Percentiles rank a stretch among this genome's conserved stretches.
Evolutionary conservation across 441 rosid genomes (phyloP).

Genomic region (Aleurites moluccanus): DNA sequence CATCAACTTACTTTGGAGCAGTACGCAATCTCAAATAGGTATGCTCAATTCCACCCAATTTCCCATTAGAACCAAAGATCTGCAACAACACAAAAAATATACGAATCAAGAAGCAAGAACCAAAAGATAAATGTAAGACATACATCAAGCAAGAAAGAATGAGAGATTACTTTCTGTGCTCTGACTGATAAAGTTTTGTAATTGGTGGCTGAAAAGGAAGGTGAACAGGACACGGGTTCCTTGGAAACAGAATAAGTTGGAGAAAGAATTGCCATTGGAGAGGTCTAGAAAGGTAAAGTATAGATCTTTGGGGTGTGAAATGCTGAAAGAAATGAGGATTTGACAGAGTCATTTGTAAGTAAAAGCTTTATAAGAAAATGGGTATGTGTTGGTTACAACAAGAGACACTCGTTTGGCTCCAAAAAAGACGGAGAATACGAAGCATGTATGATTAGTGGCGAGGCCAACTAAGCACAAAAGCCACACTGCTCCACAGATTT

Average conservation of each 20-base stretch:
- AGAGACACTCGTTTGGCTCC: slow-evolving; percentile 38
- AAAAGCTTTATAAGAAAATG: background rate
- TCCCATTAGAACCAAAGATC: slow-evolving; percentile 41
- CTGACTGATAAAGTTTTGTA: slow-evolving; percentile 12
- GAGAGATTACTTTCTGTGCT: slow-evolving; percentile 13
- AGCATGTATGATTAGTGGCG: slow-evolving; percentile 14
- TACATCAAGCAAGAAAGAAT: background rate
- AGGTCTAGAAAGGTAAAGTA: background rate
- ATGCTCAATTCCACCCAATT: slow-evolving; percentile 34
- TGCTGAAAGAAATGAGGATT: slow-evolving; percentile 8
- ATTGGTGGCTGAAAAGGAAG: background rate
- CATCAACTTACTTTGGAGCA: slow-evolving; percentile 40
- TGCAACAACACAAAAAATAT: slow-evolving; percentile 25
- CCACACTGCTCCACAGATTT: background rate
- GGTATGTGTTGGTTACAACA: slow-evolving; percentile 26
- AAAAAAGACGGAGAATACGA: slow-evolving; percentile 58
- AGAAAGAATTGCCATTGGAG: slow-evolving; percentile 34
- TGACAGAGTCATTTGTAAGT: background rate
- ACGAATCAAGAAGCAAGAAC: background rate
- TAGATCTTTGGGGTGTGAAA: background rate
- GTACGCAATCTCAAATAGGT: slow-evolving; percentile 36
- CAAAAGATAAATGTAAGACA: background rate
- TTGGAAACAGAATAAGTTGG: slow-evolving; percentile 31
- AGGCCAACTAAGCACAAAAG: slow-evolving; percentile 16
- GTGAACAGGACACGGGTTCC: slow-evolving; percentile 11